Percentiles rank a stretch among this genome's conserved stretches.
phyloP scores from a whole-genome alignment of 2,329 filamentous ascomycete species.

The Capronia americana region DNA sequence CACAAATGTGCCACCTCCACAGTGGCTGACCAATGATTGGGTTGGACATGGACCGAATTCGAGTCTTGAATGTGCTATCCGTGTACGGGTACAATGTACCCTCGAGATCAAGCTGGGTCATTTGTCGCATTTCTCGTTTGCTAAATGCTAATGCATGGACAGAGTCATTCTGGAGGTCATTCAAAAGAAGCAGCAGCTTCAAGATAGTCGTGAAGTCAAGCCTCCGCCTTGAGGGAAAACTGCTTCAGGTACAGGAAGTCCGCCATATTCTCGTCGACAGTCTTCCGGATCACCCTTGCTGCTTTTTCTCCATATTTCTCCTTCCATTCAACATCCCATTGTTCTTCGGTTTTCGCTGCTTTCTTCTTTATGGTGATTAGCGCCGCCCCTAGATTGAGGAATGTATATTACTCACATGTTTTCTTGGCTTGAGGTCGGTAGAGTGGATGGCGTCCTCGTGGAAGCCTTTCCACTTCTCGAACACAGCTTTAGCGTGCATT shows the following conservation, averaged over 20 bases:
- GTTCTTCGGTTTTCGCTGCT: constrained; percentile 55
- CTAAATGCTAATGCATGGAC: background rate
- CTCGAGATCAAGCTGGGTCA: background rate
- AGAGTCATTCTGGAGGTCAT: constrained; percentile 4
- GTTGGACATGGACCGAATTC: background rate
- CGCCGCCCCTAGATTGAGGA: constrained; percentile 28
- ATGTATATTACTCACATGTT: constrained; percentile 47
- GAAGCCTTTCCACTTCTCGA: constrained; percentile 97
- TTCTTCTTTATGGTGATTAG: constrained; percentile 40
- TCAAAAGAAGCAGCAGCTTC: background rate
- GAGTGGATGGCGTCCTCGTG: constrained; percentile 93
- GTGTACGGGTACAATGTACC: background rate
- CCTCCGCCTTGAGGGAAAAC: constrained; percentile 62
- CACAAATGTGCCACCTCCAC: background rate
- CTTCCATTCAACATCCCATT: constrained; percentile 65
- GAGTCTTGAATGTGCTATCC: background rate
- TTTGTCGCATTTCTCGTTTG: background rate
- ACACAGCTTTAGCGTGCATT: constrained; percentile 70
- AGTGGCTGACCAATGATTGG: background rate
- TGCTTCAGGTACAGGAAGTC: constrained; percentile 71
- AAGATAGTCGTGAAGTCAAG: background rate
- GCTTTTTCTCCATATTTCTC: constrained; percentile 66
- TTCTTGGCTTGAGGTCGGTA: constrained; percentile 70
- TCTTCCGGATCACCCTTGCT: constrained; percentile 64
- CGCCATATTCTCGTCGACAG: constrained; percentile 64